Evolutionary conservation across 768 basidiomycete genomes (phyloP).

Genomic region (Crassisporium funariophilum): DNA sequence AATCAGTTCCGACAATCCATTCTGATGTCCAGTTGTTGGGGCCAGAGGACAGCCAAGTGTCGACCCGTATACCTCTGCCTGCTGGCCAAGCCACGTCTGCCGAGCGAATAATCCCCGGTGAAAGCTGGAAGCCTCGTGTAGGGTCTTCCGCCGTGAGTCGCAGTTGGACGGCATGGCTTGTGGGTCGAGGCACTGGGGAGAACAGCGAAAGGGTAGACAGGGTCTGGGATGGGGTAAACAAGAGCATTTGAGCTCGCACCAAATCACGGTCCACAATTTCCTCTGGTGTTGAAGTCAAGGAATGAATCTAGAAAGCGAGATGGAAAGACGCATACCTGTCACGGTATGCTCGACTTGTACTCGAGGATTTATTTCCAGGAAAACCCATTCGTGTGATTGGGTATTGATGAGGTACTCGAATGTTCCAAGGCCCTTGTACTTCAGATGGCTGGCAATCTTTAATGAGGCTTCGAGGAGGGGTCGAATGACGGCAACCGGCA

Average conservation of each 20-base stretch:
- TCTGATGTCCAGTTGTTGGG: constrained; percentile 47
- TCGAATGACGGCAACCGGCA: constrained; percentile 67
- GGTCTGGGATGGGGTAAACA: constrained; percentile 69
- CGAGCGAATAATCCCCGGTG: constrained; percentile 81
- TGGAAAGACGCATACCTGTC: constrained; percentile 53
- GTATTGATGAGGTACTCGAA: constrained; percentile 85
- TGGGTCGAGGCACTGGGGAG: constrained; percentile 66
- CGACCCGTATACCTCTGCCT: constrained; percentile 84
- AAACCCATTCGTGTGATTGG: constrained; percentile 76
- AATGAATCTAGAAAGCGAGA: not conserved
- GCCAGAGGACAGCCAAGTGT: constrained; percentile 81
- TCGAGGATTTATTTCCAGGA: constrained; percentile 90
- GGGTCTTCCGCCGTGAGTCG: constrained; percentile 92
- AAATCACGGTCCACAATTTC: constrained; percentile 90
- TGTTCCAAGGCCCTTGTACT: constrained; percentile 85
- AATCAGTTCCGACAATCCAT: constrained; percentile 63
- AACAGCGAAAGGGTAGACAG: constrained; percentile 72
- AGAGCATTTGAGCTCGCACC: constrained; percentile 86
- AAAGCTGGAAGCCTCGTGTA: constrained; percentile 72
- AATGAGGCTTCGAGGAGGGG: constrained; percentile 75
- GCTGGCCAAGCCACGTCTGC: constrained; percentile 70
- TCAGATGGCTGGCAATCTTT: constrained; percentile 73
- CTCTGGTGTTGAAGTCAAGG: constrained; percentile 46
- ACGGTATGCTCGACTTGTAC: constrained; percentile 95
- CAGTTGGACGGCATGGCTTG: constrained; percentile 83